phyloP scores from a whole-genome alignment of 345 rosid species.

The Euphorbia peplus region DNA sequence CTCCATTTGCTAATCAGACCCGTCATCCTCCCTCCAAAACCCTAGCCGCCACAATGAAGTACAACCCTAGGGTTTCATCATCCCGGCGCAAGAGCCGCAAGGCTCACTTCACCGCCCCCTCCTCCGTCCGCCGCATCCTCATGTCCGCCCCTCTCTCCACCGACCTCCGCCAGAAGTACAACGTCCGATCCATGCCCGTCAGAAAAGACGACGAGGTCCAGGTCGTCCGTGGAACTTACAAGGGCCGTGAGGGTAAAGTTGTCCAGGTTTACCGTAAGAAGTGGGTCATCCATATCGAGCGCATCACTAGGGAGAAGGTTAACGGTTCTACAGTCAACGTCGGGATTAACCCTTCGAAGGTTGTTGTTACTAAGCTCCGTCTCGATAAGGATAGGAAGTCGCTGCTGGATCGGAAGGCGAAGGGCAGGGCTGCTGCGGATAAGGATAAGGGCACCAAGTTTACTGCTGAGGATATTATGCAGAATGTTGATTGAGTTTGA shows the following conservation, averaged over 20 bases:
- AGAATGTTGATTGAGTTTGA: constrained; percentile 42
- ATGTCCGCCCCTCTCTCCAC: constrained; percentile 71
- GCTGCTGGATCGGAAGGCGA: constrained; percentile 67
- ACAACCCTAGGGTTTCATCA: constrained; percentile 66
- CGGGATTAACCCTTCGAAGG: constrained; percentile 69
- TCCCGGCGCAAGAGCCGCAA: constrained; percentile 81
- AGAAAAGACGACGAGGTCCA: constrained; percentile 85
- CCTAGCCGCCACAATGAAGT: constrained; percentile 49
- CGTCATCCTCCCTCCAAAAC: background rate
- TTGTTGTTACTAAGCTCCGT: constrained; percentile 65
- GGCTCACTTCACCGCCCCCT: constrained; percentile 72
- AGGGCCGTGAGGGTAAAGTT: constrained; percentile 78
- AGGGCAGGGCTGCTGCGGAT: constrained; percentile 71
- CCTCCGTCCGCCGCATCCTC: constrained; percentile 67
- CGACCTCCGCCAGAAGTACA: constrained; percentile 76
- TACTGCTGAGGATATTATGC: constrained; percentile 75
- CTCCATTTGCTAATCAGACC: background rate
- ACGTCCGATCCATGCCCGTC: constrained; percentile 72
- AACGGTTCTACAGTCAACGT: constrained; percentile 80
- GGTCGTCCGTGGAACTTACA: constrained; percentile 76
- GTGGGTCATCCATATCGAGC: constrained; percentile 85
- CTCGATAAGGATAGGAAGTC: constrained; percentile 76
- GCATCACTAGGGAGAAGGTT: constrained; percentile 76
- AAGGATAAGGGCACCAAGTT: constrained; percentile 82
- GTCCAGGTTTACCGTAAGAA: constrained; percentile 75